These are phyloP conservation scores for Fusarium floridanum DNA, from an alignment of 2,329 filamentous ascomycete genomes.

Conservation along the genomic window DNA sequence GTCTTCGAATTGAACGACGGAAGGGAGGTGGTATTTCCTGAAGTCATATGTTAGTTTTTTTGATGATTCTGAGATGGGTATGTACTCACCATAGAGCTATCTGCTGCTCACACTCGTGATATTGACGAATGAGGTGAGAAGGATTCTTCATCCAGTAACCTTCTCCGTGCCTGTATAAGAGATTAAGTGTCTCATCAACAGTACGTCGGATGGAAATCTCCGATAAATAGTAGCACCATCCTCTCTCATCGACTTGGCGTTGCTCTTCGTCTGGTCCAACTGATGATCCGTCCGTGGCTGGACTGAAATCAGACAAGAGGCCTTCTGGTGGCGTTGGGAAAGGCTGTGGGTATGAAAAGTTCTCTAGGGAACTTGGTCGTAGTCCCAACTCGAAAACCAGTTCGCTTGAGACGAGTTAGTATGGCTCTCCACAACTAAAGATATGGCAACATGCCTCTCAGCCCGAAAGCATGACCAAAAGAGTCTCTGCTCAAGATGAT, in stretches of 20 bases:
- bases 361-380: not conserved
- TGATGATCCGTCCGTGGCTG: not conserved
- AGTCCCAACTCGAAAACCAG: not conserved
- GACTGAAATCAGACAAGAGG: not conserved
- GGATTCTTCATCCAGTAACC: not conserved
- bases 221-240: not conserved
- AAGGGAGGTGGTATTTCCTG: not conserved
- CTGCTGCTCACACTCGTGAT: not conserved
- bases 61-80: not conserved
- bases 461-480: not conserved
- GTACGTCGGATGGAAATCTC: not conserved
- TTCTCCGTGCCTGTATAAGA: not conserved
- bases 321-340: not conserved
- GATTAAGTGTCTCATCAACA: not conserved
- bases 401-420: not conserved
- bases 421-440: accelerated
- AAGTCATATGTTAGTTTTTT: not conserved
- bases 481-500: not conserved
- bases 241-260: not conserved
- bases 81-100: not conserved
- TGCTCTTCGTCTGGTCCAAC: not conserved
- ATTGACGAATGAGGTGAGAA: not conserved
- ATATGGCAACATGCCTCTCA: not conserved
- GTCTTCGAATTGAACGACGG: not conserved
- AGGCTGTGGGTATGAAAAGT: not conserved